Conservation (phyloP, 1,139 yeast genomes). For the Protomyces inundatus region DNA sequence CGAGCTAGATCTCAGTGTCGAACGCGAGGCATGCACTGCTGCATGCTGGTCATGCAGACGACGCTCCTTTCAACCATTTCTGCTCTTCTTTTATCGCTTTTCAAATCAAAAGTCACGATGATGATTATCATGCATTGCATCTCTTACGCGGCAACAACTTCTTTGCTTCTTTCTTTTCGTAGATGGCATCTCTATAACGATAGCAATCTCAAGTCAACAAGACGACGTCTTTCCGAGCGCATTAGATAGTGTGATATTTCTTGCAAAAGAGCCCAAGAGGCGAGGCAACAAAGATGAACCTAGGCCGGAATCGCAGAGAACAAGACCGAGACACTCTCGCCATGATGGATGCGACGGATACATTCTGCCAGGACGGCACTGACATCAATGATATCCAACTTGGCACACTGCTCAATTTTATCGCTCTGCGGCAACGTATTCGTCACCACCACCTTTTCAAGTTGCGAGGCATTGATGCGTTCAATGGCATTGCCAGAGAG, state of each 20-base stretch:
- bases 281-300: neutral
- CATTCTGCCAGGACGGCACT: constrained; percentile 82
- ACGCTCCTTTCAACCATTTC: too few relatives aligned
- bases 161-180: neutral
- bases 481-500: constrained; percentile 87
- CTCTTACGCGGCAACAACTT: too few relatives aligned
- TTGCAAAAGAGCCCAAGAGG: too few relatives aligned
- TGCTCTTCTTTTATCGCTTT: too few relatives aligned
- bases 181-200: neutral
- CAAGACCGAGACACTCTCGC: constrained; percentile 89
- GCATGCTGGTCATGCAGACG: too few relatives aligned
- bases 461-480: constrained; percentile 60
- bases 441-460: constrained; percentile 85
- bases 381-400: constrained; percentile 79
- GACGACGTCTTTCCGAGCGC: too few relatives aligned
- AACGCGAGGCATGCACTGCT: too few relatives aligned
- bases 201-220: neutral
- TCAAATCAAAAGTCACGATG: too few relatives aligned
- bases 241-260: too few relatives aligned
- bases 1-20: too few relatives aligned
- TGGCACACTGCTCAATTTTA: constrained; percentile 48
- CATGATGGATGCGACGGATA: constrained; percentile 90
- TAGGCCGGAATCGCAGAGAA: constrained; percentile 41
- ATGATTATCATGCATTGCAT: too few relatives aligned
- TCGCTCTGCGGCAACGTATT: constrained; percentile 81